Conservation (phyloP, 2,329 filamentous ascomycete genomes). For the Amauroascus verrucosus region DNA sequence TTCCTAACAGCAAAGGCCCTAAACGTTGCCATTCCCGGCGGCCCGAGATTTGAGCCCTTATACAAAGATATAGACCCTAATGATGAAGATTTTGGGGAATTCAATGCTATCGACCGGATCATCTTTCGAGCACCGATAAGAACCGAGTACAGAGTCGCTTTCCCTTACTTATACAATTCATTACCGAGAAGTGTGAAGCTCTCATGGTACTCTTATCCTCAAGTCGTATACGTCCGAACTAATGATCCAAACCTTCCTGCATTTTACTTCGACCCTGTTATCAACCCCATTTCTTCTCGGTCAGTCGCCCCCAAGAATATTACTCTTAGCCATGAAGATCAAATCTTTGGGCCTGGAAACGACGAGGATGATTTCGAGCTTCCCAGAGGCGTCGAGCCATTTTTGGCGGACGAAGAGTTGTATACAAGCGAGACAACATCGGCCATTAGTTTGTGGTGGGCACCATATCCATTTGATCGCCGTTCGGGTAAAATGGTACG, state of each 20-base stretch:
- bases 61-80: conserved; percentile 99
- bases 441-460: conserved; percentile 95
- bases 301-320: conserved; percentile 91
- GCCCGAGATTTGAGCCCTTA: conserved; percentile 87
- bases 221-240: conserved; percentile 78
- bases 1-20: conserved; percentile 94
- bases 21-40: conserved; percentile 95
- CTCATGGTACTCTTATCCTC: conserved; percentile 87
- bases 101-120: conserved; percentile 98
- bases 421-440: conserved; percentile 82
- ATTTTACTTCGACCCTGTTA: conserved; percentile 95
- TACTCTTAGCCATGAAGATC: conserved; percentile 83
- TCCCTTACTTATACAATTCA: conserved; percentile 92
- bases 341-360: conserved; percentile 74
- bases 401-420: conserved; percentile 78
- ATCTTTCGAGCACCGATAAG: conserved; percentile 93
- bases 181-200: conserved; percentile 87
- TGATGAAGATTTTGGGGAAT: conserved; percentile 97
- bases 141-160: conserved; percentile 91
- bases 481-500: conserved; percentile 92
- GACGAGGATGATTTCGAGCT: conserved; percentile 77
- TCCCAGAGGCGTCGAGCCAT: conserved; percentile 70
- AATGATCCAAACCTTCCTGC: conserved; percentile 84
- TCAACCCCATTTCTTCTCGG: conserved; percentile 93
- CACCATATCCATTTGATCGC: conserved; percentile 88